A percentile compares a stretch with the other conserved stretches of the same genome.
phyloP scores from a whole-genome alignment of 2,329 filamentous ascomycete species.

The Fusarium pininemorale region DNA sequence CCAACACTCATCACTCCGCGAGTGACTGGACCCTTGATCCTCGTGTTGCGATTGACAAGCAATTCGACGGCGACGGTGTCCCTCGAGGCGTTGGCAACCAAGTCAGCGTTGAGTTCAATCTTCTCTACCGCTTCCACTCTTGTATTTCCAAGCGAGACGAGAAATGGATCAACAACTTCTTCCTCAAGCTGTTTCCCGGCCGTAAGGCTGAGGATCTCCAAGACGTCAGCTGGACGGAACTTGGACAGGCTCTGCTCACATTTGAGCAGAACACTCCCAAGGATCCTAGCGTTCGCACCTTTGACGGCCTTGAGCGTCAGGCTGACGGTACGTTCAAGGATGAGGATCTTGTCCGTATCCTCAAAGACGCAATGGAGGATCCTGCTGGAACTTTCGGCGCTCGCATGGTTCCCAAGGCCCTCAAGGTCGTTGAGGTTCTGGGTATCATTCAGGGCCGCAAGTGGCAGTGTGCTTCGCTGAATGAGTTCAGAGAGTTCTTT shows the following conservation, averaged over 20 bases:
- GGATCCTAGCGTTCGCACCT: conserved; percentile 58
- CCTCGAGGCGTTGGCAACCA: conserved; percentile 70
- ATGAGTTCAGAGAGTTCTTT: conserved; percentile 73
- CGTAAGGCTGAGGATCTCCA: conserved; percentile 53
- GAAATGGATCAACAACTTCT: conserved; percentile 66
- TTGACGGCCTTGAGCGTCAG: conserved; percentile 58
- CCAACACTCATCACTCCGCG: conserved; percentile 66
- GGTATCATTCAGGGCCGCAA: conserved; percentile 69
- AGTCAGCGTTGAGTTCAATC: conserved; percentile 74
- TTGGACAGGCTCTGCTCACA: conserved; percentile 27
- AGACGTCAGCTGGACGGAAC: conserved; percentile 35
- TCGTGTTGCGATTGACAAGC: conserved; percentile 62
- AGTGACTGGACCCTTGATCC: conserved; percentile 72
- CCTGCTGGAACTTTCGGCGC: conserved; percentile 68
- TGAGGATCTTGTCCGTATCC: conserved; percentile 63
- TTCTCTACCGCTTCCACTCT: conserved; percentile 73
- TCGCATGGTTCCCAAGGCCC: conserved; percentile 64
- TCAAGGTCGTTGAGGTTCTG: conserved; percentile 69
- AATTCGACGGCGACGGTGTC: conserved; percentile 56
- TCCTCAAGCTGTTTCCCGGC: conserved; percentile 45
- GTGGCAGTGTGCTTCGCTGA: conserved; percentile 69
- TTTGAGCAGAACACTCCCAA: conserved; percentile 34
- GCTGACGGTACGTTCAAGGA: conserved; percentile 64
- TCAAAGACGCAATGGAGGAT: conserved; percentile 69
- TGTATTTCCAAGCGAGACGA: conserved; percentile 69